These are phyloP conservation scores for Sporisorium sorghi DNA, from an alignment of 1,284 basidiomycete genomes.

Conservation along the genomic window DNA sequence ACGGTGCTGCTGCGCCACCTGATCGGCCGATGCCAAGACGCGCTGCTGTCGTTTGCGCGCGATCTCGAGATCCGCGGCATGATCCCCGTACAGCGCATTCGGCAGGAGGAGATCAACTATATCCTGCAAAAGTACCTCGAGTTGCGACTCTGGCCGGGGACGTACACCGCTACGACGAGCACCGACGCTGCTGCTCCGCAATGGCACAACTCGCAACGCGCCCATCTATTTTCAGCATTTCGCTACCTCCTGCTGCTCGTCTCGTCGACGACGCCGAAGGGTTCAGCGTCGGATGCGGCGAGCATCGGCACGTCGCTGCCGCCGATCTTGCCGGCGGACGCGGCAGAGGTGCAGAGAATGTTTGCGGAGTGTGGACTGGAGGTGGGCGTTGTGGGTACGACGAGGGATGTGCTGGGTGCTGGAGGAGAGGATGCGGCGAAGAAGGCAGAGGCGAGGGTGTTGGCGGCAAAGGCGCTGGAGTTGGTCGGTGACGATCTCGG, in stretches of 20 bases:
- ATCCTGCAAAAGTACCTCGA: conserved; percentile 72
- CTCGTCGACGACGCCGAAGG: conserved; percentile 13
- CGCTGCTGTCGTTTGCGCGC: conserved; percentile 80
- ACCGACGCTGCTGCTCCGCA: background rate
- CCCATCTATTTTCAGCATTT: conserved; percentile 38
- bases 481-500: conserved; percentile 28
- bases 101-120: conserved; percentile 90
- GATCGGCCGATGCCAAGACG: conserved; percentile 75
- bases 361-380: conserved; percentile 14
- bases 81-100: conserved; percentile 70
- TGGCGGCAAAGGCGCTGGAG: conserved; percentile 27
- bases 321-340: conserved; percentile 16
- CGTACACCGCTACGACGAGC: background rate
- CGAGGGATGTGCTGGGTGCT: conserved; percentile 11
- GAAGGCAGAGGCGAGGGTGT: conserved; percentile 15
- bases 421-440: background rate
- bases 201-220: conserved; percentile 27
- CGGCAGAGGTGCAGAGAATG: conserved; percentile 8
- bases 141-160: conserved; percentile 24
- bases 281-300: conserved; percentile 5
- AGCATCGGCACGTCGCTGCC: conserved; percentile 35
- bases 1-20: conserved; percentile 21
- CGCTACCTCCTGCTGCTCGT: conserved; percentile 28
- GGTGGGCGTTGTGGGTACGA: conserved; percentile 26
- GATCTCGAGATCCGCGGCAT: conserved; percentile 84